Evolutionary conservation across 768 basidiomycete genomes (phyloP), one percentile per base, ranked within the genome.

Genomic region (Pholiota molesta): DNA sequence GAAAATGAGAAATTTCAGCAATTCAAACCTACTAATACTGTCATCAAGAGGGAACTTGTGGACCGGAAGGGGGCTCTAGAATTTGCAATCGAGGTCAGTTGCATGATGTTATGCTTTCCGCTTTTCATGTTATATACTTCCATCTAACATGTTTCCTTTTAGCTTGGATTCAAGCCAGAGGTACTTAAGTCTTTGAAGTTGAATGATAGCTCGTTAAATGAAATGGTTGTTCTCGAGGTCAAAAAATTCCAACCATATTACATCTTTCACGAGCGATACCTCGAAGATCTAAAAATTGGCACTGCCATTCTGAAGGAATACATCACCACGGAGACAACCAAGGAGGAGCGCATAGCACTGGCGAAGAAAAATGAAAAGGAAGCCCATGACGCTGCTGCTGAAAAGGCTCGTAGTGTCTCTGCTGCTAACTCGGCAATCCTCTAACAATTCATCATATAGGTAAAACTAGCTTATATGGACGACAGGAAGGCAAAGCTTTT

Each of bases 391-490:
- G 80, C 77, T 6, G 85, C 77, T 9, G 81, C 85, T 33, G 78
- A 84, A 62, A 87, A 85, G 76, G 92, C 87, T 51, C 40, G 16
- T 39, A 47, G 23, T 45, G 37, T 33, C 39, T 56, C 23, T 31
- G 19, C 19, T 40, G 8, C 14, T 42, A 19, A 16, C 26, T 29
- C n/a, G 7, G n/a, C 10, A 23, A 39, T 39, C 51, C 44, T 19
- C 31, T 29, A 29, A 17, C 51, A 56, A 23, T 57, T 55, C 44
- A 56, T 63, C 16, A 14, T 2, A 64, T 37, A 94, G 92, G 86
- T 90, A n/a, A 91, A 87, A 71, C 73, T 92, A 54, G 88, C 88
- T 1, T 94, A 85, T 70, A 80, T 92, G 68, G 93, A 95, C 52
- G 93, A 95, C 69, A 83, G 93, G 55, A 88, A 80, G 68, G 74